Percentiles rank a stretch among this genome's conserved stretches.
Evolutionary conservation across 495 filamentous ascomycete genomes (phyloP).

Genomic region (Xylaria acuta): DNA sequence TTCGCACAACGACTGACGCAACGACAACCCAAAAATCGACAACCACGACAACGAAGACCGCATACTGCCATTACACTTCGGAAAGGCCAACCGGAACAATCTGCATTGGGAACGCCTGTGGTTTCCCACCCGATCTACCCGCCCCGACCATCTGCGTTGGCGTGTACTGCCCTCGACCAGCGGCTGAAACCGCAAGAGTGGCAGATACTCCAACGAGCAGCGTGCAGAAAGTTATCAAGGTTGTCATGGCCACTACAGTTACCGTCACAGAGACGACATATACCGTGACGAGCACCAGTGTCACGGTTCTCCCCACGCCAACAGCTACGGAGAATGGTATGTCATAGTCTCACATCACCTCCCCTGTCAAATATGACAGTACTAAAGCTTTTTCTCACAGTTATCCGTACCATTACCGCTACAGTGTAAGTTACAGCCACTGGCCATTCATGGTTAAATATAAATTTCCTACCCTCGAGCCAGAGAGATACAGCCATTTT

Average conservation of each 20-base stretch:
- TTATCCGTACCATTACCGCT: conserved; percentile 45
- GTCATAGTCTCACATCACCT: conserved; percentile 13
- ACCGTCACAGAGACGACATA: conserved; percentile 51
- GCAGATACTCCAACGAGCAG: conserved; percentile 21
- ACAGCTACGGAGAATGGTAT: conserved; percentile 49
- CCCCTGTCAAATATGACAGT: neutral
- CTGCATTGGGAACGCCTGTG: conserved; percentile 33
- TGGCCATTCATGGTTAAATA: neutral
- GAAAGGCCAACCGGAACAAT: conserved; percentile 31
- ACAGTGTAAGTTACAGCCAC: conserved; percentile 50
- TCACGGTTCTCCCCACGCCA: conserved; percentile 42
- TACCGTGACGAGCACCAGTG: conserved; percentile 47
- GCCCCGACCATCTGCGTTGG: conserved; percentile 14
- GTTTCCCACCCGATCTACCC: conserved; percentile 21
- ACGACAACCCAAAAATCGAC: conserved; percentile 44
- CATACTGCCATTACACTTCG: conserved; percentile 44
- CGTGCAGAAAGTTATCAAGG: conserved; percentile 30
- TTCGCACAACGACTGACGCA: conserved; percentile 47
- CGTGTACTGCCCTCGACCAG: neutral
- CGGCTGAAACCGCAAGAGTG: conserved; percentile 13
- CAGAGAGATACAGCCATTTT: neutral
- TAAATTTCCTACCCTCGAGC: neutral
- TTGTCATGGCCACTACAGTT: conserved; percentile 44
- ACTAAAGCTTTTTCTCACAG: conserved; percentile 29
- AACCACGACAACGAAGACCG: conserved; percentile 44